Evolutionary conservation across 352 stramenopile genomes (phyloP).

Genomic region (Elongisporangium senticosum): DNA sequence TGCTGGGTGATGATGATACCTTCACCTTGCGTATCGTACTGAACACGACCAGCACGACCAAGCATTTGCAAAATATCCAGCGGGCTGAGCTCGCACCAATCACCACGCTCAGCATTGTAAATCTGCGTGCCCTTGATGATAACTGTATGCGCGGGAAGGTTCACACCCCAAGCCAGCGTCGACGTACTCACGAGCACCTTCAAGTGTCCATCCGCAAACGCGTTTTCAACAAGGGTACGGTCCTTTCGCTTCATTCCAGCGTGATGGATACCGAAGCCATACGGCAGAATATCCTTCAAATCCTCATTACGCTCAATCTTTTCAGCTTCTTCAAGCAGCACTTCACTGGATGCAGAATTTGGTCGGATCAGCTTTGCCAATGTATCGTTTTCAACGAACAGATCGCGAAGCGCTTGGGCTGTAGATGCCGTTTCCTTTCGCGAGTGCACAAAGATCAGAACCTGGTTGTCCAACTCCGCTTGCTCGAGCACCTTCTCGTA

Average conservation of each 20-base stretch:
- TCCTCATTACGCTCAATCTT: slow-evolving; percentile 94
- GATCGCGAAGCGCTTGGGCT: slow-evolving; percentile 93
- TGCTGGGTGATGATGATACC: slow-evolving; percentile 99
- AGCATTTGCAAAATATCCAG: slow-evolving; percentile 99
- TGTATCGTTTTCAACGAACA: slow-evolving; percentile 96
- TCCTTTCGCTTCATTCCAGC: slow-evolving; percentile 97
- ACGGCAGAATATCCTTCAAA: slow-evolving; percentile 97
- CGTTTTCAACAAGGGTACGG: slow-evolving; percentile 97
- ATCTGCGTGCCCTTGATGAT: slow-evolving; percentile 99
- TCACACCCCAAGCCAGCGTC: slow-evolving; percentile 99
- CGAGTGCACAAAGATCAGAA: slow-evolving; percentile 99
- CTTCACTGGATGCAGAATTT: slow-evolving; percentile 82
- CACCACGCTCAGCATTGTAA: slow-evolving; percentile 97
- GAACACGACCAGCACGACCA: slow-evolving; percentile 95
- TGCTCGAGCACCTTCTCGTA: slow-evolving; percentile 98
- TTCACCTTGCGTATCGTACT: slow-evolving; percentile 98
- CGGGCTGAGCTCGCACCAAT: slow-evolving; percentile 97
- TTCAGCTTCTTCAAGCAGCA: slow-evolving; percentile 92
- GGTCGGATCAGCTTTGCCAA: slow-evolving; percentile 88
- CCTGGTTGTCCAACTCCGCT: slow-evolving; percentile 93
- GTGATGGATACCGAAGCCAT: slow-evolving; percentile 99
- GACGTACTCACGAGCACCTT: slow-evolving; percentile 97
- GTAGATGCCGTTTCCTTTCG: slow-evolving; percentile 98
- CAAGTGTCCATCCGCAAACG: slow-evolving; percentile 97
- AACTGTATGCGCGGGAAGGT: slow-evolving; percentile 98